phyloP scores from a whole-genome alignment of 108 stramenopile species.

The Mediolabrus comicus region DNA sequence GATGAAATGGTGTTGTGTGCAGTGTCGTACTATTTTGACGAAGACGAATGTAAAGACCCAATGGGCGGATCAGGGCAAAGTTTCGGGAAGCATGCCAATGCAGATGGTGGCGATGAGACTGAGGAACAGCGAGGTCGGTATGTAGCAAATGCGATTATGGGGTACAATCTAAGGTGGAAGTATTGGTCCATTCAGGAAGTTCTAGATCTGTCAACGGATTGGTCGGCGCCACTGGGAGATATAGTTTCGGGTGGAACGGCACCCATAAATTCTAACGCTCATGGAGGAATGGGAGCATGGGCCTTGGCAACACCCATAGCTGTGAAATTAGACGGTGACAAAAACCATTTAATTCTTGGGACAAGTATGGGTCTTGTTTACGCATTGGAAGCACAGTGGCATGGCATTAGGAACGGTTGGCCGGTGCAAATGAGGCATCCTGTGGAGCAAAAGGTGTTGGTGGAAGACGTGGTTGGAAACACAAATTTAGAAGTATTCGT shows the following conservation, averaged over 20 bases:
- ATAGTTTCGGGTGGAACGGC: slow-evolving; percentile 53
- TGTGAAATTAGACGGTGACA: slow-evolving; percentile 70
- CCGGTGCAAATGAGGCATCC: slow-evolving; percentile 67
- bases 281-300: slow-evolving; percentile 69
- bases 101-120: slow-evolving; percentile 78
- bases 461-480: slow-evolving; percentile 79
- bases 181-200: slow-evolving; percentile 65
- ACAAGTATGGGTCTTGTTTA: slow-evolving; percentile 84
- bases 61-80: slow-evolving; percentile 40
- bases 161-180: slow-evolving; percentile 64
- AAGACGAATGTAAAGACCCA: slow-evolving; percentile 79
- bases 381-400: slow-evolving; percentile 52
- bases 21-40: slow-evolving; percentile 83
- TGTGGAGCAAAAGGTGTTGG: slow-evolving; percentile 68
- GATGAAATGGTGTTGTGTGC: slow-evolving; percentile 70
- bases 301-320: slow-evolving; percentile 71
- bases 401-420: slow-evolving; percentile 53
- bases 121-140: slow-evolving; percentile 68
- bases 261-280: slow-evolving; percentile 39
- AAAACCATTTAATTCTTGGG: slow-evolving; percentile 65
- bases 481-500: slow-evolving; percentile 80
- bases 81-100: slow-evolving; percentile 56
- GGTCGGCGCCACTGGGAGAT: slow-evolving; percentile 69
- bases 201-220: slow-evolving; percentile 77
- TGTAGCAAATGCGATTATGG: slow-evolving; percentile 71